A percentile compares a stretch with the other conserved stretches of the same genome.
Evolutionary conservation across 2,329 filamentous ascomycete species (phyloP).

Genomic region (Sporothrix curviconia): DNA sequence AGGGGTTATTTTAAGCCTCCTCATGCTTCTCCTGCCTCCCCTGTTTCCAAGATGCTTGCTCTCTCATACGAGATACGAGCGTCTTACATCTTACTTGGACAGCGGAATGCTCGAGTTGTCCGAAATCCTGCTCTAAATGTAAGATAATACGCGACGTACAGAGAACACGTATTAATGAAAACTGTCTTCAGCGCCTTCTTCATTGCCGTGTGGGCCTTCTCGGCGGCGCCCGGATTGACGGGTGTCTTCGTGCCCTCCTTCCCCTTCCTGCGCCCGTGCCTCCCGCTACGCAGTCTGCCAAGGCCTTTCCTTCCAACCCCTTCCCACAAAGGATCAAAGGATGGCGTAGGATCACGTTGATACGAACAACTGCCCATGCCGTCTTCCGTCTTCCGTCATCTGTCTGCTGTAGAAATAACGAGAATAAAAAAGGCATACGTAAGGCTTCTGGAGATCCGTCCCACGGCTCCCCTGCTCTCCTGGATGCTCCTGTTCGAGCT

Average conservation of each 20-base stretch:
- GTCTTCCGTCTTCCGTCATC: background rate
- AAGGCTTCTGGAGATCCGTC: background rate
- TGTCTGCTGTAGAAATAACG: background rate
- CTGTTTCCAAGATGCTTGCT: background rate
- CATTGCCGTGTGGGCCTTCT: too few relatives aligned
- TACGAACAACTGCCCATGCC: background rate
- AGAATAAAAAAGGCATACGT: background rate
- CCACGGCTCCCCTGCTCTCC: background rate
- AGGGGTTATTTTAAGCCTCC: constrained; percentile 3
- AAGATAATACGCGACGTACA: too few relatives aligned
- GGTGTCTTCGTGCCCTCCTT: too few relatives aligned
- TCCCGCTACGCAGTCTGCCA: too few relatives aligned
- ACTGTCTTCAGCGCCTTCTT: too few relatives aligned
- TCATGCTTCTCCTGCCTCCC: background rate
- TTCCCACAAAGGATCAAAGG: too few relatives aligned
- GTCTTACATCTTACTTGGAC: background rate
- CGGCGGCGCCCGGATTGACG: too few relatives aligned
- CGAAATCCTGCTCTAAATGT: too few relatives aligned
- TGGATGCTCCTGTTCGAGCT: background rate
- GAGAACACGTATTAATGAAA: too few relatives aligned
- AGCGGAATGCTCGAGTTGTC: too few relatives aligned
- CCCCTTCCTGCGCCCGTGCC: too few relatives aligned
- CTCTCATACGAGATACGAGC: too few relatives aligned
- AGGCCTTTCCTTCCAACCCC: background rate
- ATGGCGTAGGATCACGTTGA: background rate